Percentiles rank a stretch among this genome's conserved stretches.
These are phyloP conservation scores for Termitomyces sp. DNA, from an alignment of 768 basidiomycete genomes.

Conservation along the genomic window DNA sequence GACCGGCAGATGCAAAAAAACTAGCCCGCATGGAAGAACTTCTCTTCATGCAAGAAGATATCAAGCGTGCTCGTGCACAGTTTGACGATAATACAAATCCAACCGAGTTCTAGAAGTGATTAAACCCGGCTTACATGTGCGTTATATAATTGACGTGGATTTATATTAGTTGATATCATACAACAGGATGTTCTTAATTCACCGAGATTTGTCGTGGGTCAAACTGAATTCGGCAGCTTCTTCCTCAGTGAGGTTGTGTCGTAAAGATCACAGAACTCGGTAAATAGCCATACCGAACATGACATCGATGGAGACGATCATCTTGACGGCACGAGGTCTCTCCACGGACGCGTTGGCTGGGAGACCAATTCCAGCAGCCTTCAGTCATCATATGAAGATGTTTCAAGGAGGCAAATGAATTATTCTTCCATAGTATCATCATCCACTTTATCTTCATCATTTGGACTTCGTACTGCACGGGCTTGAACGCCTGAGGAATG, in stretches of 20 bases:
- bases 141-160: background rate
- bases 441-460: conserved; percentile 23
- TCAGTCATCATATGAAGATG: conserved; percentile 3
- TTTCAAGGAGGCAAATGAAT: conserved; percentile 10
- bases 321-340: background rate
- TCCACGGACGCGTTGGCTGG: background rate
- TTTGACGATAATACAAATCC: conserved; percentile 49
- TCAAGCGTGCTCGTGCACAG: conserved; percentile 80
- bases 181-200: conserved; percentile 3
- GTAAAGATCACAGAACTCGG: background rate
- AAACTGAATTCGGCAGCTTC: background rate
- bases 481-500: conserved; percentile 47
- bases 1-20: conserved; percentile 88
- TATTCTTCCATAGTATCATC: conserved; percentile 67
- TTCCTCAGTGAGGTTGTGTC: conserved; percentile 1
- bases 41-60: conserved; percentile 90
- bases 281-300: background rate
- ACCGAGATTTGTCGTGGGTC: background rate
- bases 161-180: background rate
- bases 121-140: background rate
- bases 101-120: conserved; percentile 33
- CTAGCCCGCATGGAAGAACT: conserved; percentile 90
- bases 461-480: conserved; percentile 30
- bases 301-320: background rate
- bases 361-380: conserved; percentile 6